Evolutionary conservation across 2,329 filamentous ascomycete genomes (phyloP), one percentile per base, ranked within the genome.

Genomic region (Beauveria caledonica): DNA sequence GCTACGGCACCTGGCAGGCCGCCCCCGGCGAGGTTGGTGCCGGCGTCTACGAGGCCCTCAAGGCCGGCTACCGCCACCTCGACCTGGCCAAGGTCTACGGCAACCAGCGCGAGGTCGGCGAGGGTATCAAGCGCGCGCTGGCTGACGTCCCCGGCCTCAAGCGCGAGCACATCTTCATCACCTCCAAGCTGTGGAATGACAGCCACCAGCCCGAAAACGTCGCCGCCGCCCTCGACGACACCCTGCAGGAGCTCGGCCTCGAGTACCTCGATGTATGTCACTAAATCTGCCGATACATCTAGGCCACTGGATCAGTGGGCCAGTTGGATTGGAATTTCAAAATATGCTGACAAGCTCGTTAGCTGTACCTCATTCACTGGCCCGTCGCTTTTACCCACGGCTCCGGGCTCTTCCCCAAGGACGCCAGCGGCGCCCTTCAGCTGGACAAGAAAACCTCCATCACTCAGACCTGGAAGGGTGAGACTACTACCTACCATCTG

Each of bases 101-200:
- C 72, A 90, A 89, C 74, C 86, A 85, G 73, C 71, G 70, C 15
- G 82, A 85, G 69, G 81, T 85, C 39, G 83, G 80, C 39, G 70
- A 79, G 66, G 83, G 81, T 39, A 80, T 86, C 66, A 77, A 77
- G 70, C 73, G 73, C 67, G 76, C 76, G 49, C 64, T 76, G 27
- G 69, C 68, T 7, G 76, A 78, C 54, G 73, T 82, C 62, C 76
- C 78, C 13, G 80, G 79, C 46, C 74, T 85, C 23, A 77, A 80
- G 67, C 78, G 81, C 15, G 74, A 78, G 64, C 77, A 84, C 65
- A 79, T 85, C 69, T 85, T 82, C 74, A 75, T 85, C 66, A 89
- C 86, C 60, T 87, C 85, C 65, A 90, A 90, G 78, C 79, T 89
- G 33, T 80, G 77, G 77, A 80, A 79, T 66, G 86, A 86, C 66